Evolutionary conservation across 129 eudicot genomes (phyloP), one percentile per base, ranked within the genome.

Genomic region (Helianthus tuberosus): DNA sequence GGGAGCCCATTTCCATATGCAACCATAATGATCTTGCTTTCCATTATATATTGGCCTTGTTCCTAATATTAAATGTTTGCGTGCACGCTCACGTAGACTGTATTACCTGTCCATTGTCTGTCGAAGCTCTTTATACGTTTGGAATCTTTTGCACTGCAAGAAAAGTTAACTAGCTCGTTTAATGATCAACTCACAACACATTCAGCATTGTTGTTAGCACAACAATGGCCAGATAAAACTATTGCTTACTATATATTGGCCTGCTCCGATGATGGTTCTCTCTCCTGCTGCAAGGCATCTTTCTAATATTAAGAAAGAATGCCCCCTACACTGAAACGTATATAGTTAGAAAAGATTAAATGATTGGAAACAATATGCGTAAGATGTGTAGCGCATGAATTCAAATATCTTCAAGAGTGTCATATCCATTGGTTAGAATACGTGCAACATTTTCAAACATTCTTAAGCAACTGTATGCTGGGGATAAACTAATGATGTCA

Each of bases 61-160:
- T 36, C 41, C 43, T 25, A 57, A 13, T 12, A 57, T 17, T 62
- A 25, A 1, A 9, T 44, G 5, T 58, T 39, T 63, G 29, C 4
- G 25, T 63, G 32, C 2, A 17, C 35, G 52, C 6, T 5, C 15
- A 5, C 17, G 27, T 25, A 50, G 62, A 66, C 2, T 29, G 2
- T 15, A 27, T 64, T 84, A 65, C 96, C 87, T 89, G 54, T 84
- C 82, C 49, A 79, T 84, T 8, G 53, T 68, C 20, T 84, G 76
- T 49, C 80, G 73, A 54, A 85, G 86, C 76, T 88, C 88, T 75
- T 64, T 70, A 58, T 82, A 62, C 14, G 86, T 75, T 47, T 70
- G 48, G 65, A 64, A 53, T 44, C 74, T 32, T 69, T 61, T 66
- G 69, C 57, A 77, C 49, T 73, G 75, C 38, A 66, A 9, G 49